Evolutionary conservation across 164 flowering plant species (phyloP).

Genomic region (Saururus chinensis): DNA sequence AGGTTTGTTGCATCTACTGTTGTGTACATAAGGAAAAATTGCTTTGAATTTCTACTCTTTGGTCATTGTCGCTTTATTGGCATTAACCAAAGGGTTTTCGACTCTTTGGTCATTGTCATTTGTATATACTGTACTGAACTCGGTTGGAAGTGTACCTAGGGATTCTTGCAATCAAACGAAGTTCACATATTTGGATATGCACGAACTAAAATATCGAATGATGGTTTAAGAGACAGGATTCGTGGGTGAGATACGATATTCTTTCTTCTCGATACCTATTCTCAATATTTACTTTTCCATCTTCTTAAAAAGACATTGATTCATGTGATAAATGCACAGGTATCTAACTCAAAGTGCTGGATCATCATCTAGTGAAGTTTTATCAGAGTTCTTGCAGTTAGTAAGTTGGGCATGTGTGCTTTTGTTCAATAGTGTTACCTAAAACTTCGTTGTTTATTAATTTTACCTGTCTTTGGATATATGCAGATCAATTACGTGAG

Average conservation of each 20-base stretch:
- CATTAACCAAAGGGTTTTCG: too few species aligned
- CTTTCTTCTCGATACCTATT: neutral
- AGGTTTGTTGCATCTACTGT: conserved; percentile 33
- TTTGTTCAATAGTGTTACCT: conserved; percentile 19
- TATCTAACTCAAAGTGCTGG: conserved; percentile 42
- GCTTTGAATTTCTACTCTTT: neutral
- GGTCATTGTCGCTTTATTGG: neutral
- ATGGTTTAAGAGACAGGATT: conserved; percentile 59
- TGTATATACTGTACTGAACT: conserved; percentile 3
- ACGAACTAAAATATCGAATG: conserved; percentile 74
- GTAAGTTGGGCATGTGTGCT: conserved; percentile 22
- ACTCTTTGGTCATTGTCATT: neutral
- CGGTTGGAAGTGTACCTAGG: conserved; percentile 32
- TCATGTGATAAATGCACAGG: conserved; percentile 26
- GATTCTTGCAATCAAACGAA: conserved; percentile 60
- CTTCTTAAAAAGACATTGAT: neutral
- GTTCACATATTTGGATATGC: conserved; percentile 98
- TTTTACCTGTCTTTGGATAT: neutral
- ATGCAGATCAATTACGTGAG: conserved; percentile 82
- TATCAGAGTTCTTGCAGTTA: conserved; percentile 66
- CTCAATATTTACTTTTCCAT: neutral
- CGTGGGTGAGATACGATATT: conserved; percentile 48
- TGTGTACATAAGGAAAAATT: neutral
- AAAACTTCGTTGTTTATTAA: conserved; percentile 13
- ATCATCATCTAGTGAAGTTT: conserved; percentile 40